Conservation (phyloP, 148 eudicot species). For the Tetragonia tetragonoides region DNA sequence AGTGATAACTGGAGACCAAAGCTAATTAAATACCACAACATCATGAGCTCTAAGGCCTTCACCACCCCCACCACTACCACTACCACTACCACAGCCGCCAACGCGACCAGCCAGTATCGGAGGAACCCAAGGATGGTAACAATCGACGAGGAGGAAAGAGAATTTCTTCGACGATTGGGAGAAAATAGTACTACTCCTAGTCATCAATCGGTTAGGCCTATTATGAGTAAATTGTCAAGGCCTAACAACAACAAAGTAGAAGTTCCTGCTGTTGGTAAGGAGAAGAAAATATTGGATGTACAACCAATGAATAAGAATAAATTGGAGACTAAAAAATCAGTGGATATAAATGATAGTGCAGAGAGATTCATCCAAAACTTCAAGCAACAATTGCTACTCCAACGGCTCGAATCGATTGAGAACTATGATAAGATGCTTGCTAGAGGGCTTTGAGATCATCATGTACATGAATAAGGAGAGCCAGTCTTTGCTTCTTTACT, state of each 20-base stretch:
- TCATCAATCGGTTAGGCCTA: not conserved
- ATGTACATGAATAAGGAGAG: not conserved
- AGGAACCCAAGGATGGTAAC: not conserved
- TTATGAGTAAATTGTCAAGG: not conserved
- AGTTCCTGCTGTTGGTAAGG: too few relatives aligned
- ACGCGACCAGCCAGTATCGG: not conserved
- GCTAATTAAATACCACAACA: not conserved
- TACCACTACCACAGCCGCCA: not conserved
- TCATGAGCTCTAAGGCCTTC: not conserved
- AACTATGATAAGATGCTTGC: slow-evolving; percentile 64
- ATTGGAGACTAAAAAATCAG: slow-evolving; percentile 31
- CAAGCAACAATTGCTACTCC: slow-evolving; percentile 60
- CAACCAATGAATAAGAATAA: not conserved
- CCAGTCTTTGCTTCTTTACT: not conserved
- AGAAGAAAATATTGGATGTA: too few relatives aligned
- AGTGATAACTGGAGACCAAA: not conserved
- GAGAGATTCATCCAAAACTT: slow-evolving; percentile 75
- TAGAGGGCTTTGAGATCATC: slow-evolving; percentile 43
- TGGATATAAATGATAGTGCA: slow-evolving; percentile 66
- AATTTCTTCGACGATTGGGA: slow-evolving; percentile 8
- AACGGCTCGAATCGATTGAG: slow-evolving; percentile 79
- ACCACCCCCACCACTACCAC: not conserved
- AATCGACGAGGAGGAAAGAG: slow-evolving; percentile 23
- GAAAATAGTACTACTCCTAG: not conserved
- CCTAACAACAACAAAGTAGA: not conserved